phyloP scores from a whole-genome alignment of 2,329 filamentous ascomycete genomes.

The Leptographium flavum region DNA sequence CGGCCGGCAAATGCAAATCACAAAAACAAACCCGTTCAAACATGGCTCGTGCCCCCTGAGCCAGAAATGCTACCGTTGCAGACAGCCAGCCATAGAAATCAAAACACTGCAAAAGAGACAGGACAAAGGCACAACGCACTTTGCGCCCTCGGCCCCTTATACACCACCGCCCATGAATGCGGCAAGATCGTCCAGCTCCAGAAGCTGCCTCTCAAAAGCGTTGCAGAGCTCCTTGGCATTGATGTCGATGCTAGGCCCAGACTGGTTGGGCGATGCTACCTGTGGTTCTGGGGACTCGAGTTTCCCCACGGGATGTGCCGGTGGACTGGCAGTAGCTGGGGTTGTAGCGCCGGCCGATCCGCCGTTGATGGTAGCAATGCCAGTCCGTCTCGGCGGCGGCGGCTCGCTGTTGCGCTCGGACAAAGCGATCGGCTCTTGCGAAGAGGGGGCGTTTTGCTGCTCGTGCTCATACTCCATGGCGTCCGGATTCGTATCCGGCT shows the following conservation, averaged over 20 bases:
- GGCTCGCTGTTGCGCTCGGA: constrained; percentile 39
- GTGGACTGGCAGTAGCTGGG: constrained; percentile 30
- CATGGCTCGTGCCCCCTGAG: neutral
- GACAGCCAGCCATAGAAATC: neutral
- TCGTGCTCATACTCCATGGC: constrained; percentile 48
- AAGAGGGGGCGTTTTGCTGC: constrained; percentile 22
- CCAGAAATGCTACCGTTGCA: neutral
- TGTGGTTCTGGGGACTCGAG: constrained; percentile 19
- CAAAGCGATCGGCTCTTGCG: constrained; percentile 21
- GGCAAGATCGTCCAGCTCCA: constrained; percentile 46
- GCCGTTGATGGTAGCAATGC: constrained; percentile 45
- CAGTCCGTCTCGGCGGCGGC: constrained; percentile 34
- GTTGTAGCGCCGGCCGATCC: constrained; percentile 34
- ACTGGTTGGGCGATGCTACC: constrained; percentile 13
- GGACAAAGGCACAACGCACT: neutral
- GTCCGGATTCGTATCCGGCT: constrained; percentile 39
- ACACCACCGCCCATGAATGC: constrained; percentile 50
- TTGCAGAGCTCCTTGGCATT: constrained; percentile 42
- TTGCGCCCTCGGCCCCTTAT: constrained; percentile 19
- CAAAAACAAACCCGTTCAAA: neutral
- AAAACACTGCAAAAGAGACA: neutral
- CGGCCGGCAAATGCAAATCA: neutral
- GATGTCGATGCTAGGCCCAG: constrained; percentile 31
- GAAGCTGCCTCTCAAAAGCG: constrained; percentile 44
- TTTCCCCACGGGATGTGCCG: constrained; percentile 15